A percentile compares a stretch with the other conserved stretches of the same genome.
Evolutionary conservation across 106 monocot species (phyloP).

Genomic region (Acorus gramineus): DNA sequence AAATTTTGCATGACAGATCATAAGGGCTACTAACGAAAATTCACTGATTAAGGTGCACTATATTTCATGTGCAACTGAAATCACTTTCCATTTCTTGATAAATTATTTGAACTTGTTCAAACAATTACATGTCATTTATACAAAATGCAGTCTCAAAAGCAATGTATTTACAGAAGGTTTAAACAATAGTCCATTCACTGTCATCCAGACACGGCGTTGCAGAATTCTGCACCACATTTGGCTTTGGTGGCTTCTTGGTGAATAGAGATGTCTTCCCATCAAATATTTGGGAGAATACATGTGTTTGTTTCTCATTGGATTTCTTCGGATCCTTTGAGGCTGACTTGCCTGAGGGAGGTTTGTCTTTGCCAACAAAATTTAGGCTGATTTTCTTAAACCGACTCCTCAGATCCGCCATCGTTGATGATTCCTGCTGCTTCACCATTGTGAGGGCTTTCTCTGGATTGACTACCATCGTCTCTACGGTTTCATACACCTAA

Average conservation of each 20-base stretch:
- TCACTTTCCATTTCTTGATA: too few species aligned
- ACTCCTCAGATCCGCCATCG: constrained; percentile 27
- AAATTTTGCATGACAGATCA: too few species aligned
- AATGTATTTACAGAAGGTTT: not conserved
- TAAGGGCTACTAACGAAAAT: too few species aligned
- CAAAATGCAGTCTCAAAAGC: too few species aligned
- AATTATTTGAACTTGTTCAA: too few species aligned
- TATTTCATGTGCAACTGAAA: too few species aligned
- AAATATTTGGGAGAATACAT: constrained; percentile 46
- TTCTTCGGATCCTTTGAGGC: constrained; percentile 49
- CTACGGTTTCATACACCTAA: constrained; percentile 82
- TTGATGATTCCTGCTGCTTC: constrained; percentile 28
- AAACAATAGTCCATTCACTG: constrained; percentile 39
- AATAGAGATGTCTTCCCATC: constrained; percentile 57
- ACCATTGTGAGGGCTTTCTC: constrained; percentile 42
- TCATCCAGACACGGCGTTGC: constrained; percentile 17
- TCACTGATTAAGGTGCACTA: too few species aligned
- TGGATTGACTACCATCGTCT: constrained; percentile 48
- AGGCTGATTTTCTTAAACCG: constrained; percentile 51
- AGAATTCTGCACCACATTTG: constrained; percentile 6
- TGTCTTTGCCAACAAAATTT: constrained; percentile 51
- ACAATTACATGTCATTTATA: too few species aligned
- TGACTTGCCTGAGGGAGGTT: constrained; percentile 16
- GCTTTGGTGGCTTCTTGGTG: constrained; percentile 37
- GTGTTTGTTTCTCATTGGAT: constrained; percentile 27